Conservation (phyloP, 257 asterid genomes). For the Solanum clarkiae region DNA sequence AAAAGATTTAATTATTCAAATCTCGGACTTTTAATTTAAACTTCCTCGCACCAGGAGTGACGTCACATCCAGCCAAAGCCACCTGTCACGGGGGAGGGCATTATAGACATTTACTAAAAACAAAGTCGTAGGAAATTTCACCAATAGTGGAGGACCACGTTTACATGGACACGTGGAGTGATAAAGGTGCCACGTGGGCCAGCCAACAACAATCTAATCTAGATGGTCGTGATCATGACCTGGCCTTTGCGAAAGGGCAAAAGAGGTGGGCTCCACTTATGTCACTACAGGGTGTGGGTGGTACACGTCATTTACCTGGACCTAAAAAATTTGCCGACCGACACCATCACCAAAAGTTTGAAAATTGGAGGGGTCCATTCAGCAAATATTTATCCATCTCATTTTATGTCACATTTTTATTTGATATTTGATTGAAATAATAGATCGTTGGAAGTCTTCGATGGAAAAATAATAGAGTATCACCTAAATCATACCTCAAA, state of each 20-base stretch:
- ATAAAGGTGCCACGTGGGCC: constrained; percentile 10
- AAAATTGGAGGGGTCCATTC: constrained; percentile 9
- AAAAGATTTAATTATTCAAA: neutral
- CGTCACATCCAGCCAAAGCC: neutral
- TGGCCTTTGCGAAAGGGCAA: neutral
- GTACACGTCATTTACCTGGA: constrained; percentile 28
- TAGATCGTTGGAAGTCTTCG: no score
- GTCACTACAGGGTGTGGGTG: neutral
- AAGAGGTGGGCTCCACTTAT: constrained; percentile 3
- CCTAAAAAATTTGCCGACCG: constrained; percentile 5
- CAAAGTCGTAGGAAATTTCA: neutral
- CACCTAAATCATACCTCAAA: no score
- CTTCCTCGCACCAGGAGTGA: neutral
- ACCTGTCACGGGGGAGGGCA: neutral
- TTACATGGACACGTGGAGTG: constrained; percentile 13
- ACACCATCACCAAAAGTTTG: constrained; percentile 3
- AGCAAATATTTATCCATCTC: neutral
- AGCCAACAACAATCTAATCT: neutral
- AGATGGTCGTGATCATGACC: constrained; percentile 27
- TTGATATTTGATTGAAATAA: no score
- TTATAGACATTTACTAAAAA: neutral
- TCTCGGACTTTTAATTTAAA: neutral
- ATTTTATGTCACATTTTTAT: no score
- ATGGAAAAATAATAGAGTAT: no score
- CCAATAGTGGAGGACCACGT: constrained; percentile 15